Percentiles rank a stretch among this genome's conserved stretches.
These are phyloP conservation scores for Bretschneidera sinensis DNA, from an alignment of 345 rosid genomes.

Conservation along the genomic window DNA sequence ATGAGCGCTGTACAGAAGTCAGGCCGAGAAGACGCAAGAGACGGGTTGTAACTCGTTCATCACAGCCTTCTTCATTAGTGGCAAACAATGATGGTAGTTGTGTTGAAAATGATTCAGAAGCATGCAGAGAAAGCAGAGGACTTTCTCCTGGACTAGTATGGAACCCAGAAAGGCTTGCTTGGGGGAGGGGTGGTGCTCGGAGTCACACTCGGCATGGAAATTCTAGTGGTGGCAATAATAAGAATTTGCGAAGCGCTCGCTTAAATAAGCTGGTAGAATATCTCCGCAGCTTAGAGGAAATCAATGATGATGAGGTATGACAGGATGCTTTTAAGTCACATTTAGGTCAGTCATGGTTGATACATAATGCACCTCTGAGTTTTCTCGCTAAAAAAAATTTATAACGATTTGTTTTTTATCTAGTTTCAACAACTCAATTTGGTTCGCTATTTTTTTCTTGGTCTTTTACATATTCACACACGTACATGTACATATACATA, in stretches of 20 bases:
- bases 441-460: too few species aligned
- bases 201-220: slow-evolving; percentile 83
- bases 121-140: slow-evolving; percentile 51
- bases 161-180: slow-evolving; percentile 72
- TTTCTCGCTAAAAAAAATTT: background rate
- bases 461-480: too few species aligned
- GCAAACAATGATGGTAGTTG: slow-evolving; percentile 44
- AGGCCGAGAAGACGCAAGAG: slow-evolving; percentile 51
- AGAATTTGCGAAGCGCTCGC: slow-evolving; percentile 57
- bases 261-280: slow-evolving; percentile 64
- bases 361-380: background rate
- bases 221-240: slow-evolving; percentile 42
- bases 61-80: slow-evolving; percentile 59
- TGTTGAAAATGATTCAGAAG: slow-evolving; percentile 51
- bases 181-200: slow-evolving; percentile 93
- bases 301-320: slow-evolving; percentile 55
- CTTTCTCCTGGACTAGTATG: slow-evolving; percentile 67
- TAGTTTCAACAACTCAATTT: too few species aligned
- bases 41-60: slow-evolving; percentile 35
- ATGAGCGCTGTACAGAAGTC: slow-evolving; percentile 49
- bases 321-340: slow-evolving; percentile 5
- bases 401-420: too few species aligned
- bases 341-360: background rate
- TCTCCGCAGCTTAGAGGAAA: slow-evolving; percentile 60
- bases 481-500: too few species aligned